A percentile compares a stretch with the other conserved stretches of the same genome.
phyloP scores from a whole-genome alignment of 352 stramenopile genomes.

The Plasmopara halstedii region DNA sequence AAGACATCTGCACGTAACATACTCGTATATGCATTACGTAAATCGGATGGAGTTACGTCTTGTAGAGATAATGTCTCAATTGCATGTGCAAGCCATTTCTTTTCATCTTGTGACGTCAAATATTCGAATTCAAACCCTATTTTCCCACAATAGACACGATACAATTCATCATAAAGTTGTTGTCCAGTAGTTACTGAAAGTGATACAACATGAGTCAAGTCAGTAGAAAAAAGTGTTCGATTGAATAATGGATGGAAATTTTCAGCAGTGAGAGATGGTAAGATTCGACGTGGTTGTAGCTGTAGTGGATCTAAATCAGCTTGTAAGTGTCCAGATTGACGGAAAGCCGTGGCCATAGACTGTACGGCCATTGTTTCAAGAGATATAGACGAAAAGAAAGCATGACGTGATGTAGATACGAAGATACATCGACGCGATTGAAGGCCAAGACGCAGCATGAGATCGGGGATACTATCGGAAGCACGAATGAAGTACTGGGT shows the following conservation, averaged over 20 bases:
- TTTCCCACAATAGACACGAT: conserved; percentile 64
- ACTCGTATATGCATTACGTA: conserved; percentile 70
- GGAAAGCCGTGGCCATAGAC: conserved; percentile 66
- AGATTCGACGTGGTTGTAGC: conserved; percentile 21
- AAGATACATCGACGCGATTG: conserved; percentile 19
- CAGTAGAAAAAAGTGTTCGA: conserved; percentile 9
- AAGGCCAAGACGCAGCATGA: conserved; percentile 48
- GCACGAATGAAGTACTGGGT: too few species aligned
- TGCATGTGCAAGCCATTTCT: conserved; percentile 54
- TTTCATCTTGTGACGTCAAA: conserved; percentile 48
- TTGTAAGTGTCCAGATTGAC: conserved; percentile 68
- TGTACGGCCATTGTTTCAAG: conserved; percentile 55
- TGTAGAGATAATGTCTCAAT: conserved; percentile 33
- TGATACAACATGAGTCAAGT: conserved; percentile 19
- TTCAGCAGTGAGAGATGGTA: conserved; percentile 27
- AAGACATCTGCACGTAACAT: conserved; percentile 81
- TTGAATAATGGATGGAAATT: conserved; percentile 55
- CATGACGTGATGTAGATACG: conserved; percentile 11
- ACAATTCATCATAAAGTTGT: conserved; percentile 52
- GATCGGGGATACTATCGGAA: too few species aligned
- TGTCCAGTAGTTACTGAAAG: conserved; percentile 25
- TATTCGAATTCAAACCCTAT: conserved; percentile 81
- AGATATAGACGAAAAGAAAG: conserved; percentile 34
- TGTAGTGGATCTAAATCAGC: conserved; percentile 65
- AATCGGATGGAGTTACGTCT: conserved; percentile 50